Evolutionary conservation across 768 basidiomycete species (phyloP).

Genomic region (Ramaria sp.): DNA sequence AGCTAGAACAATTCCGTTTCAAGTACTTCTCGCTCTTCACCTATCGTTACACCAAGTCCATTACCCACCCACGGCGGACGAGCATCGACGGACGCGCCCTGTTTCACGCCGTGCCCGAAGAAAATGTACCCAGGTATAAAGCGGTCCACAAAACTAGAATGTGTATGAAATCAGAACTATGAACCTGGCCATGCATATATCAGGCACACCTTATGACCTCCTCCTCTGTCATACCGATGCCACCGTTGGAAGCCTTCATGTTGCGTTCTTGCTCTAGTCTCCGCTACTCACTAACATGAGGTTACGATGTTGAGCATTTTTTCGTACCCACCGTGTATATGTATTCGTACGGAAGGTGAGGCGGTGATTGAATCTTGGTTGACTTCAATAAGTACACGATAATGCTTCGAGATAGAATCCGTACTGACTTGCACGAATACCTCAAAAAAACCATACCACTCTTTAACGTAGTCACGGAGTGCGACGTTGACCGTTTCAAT

Average conservation of each 20-base stretch:
- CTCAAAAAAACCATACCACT: conserved; percentile 64
- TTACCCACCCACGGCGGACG: conserved; percentile 35
- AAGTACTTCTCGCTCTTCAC: conserved; percentile 40
- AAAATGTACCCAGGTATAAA: conserved; percentile 94
- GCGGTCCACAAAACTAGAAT: conserved; percentile 70
- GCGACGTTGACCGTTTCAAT: conserved; percentile 53
- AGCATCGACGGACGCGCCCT: conserved; percentile 17
- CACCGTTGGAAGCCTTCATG: conserved; percentile 82
- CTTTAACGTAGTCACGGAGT: conserved; percentile 43
- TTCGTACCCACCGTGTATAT: conserved; percentile 40
- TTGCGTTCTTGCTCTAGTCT: conserved; percentile 79
- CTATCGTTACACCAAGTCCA: conserved; percentile 44
- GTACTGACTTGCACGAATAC: conserved; percentile 62
- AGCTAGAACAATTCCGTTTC: conserved; percentile 30
- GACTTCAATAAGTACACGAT: too few relatives aligned
- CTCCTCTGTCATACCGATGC: conserved; percentile 79
- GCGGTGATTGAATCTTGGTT: conserved; percentile 29
- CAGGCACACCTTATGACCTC: conserved; percentile 43
- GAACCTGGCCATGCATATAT: neutral
- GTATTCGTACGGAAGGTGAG: conserved; percentile 30
- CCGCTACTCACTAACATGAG: conserved; percentile 39
- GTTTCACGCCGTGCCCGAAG: conserved; percentile 51
- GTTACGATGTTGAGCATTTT: neutral
- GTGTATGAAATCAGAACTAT: neutral
- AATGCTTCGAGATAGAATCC: neutral